Evolutionary conservation across 1,284 basidiomycete genomes (phyloP).

Genomic region (Cryptococcus deneoformans): DNA sequence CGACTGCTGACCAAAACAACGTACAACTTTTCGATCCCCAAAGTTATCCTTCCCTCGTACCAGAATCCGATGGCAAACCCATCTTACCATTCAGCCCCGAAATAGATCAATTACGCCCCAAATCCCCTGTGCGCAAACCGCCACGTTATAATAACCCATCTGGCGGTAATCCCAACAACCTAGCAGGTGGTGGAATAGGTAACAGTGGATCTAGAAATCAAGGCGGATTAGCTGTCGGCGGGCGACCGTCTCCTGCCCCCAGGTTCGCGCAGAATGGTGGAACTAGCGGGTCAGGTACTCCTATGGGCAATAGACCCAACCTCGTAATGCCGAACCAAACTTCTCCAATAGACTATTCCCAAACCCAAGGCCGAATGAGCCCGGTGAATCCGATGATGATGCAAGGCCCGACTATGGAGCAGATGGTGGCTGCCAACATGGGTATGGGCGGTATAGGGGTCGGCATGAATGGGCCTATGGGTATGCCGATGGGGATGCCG

Average conservation of each 20-base stretch:
- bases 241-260: no score
- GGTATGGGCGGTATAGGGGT: not conserved
- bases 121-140: conserved; percentile 60
- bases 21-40: conserved; percentile 52
- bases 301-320: no score
- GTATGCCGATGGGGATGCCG: not conserved
- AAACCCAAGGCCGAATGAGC: not conserved
- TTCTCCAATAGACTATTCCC: not conserved
- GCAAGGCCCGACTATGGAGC: conserved; percentile 1
- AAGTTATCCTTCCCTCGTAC: conserved; percentile 52
- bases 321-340: no score
- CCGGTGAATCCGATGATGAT: not conserved
- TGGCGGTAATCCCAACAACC: no score
- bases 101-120: conserved; percentile 81
- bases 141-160: not conserved
- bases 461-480: not conserved
- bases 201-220: no score
- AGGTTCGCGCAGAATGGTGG: no score
- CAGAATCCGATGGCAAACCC: conserved; percentile 16
- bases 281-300: not conserved
- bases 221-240: no score
- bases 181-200: no score
- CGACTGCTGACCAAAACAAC: not conserved
- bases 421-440: conserved; percentile 30
- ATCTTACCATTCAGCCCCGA: conserved; percentile 47